phyloP scores from a whole-genome alignment of 2,329 filamentous ascomycete species.

The Fusarium continuum region DNA sequence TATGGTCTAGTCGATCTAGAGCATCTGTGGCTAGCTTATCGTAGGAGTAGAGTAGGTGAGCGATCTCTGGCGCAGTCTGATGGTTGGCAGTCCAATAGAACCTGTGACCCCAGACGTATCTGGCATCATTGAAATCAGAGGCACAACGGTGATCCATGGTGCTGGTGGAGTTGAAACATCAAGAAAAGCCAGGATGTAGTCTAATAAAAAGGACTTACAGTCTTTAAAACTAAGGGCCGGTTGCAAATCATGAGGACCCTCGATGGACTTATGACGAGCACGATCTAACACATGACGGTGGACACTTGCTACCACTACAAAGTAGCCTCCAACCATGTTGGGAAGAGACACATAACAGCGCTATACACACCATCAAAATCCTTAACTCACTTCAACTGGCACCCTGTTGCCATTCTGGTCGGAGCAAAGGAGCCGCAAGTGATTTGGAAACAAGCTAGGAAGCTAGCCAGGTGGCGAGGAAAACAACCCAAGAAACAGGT shows the following conservation, averaged over 20 bases:
- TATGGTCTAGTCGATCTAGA: slow-evolving; percentile 68
- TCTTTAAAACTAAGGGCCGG: background rate
- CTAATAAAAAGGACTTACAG: background rate
- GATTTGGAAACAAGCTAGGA: slow-evolving; percentile 5
- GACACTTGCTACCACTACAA: background rate
- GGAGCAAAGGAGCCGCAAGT: slow-evolving; percentile 1
- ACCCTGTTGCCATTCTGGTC: background rate
- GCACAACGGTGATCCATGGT: slow-evolving; percentile 20
- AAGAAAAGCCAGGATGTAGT: background rate
- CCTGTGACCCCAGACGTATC: slow-evolving; percentile 53
- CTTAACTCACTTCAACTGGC: background rate
- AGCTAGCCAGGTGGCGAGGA: slow-evolving; percentile 1
- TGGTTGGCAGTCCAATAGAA: slow-evolving; percentile 77
- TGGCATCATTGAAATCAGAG: slow-evolving; percentile 7
- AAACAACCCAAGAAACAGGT: background rate
- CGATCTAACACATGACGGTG: slow-evolving; percentile 21
- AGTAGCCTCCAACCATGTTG: background rate
- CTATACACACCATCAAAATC: slow-evolving; percentile 15
- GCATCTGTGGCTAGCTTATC: slow-evolving; percentile 75
- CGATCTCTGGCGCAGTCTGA: slow-evolving; percentile 65
- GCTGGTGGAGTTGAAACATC: background rate
- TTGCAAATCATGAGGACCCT: background rate
- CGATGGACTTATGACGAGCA: slow-evolving; percentile 14
- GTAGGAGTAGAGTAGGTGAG: slow-evolving; percentile 70
- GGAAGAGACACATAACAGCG: background rate